Evolutionary conservation across 495 filamentous ascomycete genomes (phyloP).

Genomic region (Aspergillus ostianus): DNA sequence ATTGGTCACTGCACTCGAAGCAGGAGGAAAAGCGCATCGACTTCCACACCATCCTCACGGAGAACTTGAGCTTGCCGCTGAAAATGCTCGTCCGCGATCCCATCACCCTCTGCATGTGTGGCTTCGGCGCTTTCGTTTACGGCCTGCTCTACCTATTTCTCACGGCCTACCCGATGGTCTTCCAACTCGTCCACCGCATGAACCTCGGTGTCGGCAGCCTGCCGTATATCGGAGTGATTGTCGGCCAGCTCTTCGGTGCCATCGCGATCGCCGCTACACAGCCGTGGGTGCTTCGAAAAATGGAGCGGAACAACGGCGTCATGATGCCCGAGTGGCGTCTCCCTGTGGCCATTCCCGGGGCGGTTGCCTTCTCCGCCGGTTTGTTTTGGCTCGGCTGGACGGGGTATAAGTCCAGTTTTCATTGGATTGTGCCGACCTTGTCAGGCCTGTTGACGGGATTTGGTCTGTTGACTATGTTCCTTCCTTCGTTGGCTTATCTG

Average conservation of each 20-base stretch:
- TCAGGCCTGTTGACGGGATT: slow-evolving; percentile 49
- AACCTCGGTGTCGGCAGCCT: slow-evolving; percentile 49
- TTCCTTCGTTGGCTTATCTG: slow-evolving; percentile 50
- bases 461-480: slow-evolving; percentile 39
- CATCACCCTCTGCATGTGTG: slow-evolving; percentile 66
- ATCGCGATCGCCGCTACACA: slow-evolving; percentile 30
- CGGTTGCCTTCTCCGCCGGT: slow-evolving; percentile 45
- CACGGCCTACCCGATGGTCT: slow-evolving; percentile 55
- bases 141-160: slow-evolving; percentile 61
- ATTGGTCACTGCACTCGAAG: slow-evolving; percentile 35
- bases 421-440: slow-evolving; percentile 56
- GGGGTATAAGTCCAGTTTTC: slow-evolving; percentile 42
- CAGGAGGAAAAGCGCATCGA: slow-evolving; percentile 38
- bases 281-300: slow-evolving; percentile 6
- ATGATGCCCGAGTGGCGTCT: slow-evolving; percentile 57
- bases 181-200: slow-evolving; percentile 47
- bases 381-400: slow-evolving; percentile 61
- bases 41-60: slow-evolving; percentile 29
- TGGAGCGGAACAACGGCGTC: slow-evolving; percentile 40
- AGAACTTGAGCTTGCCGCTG: slow-evolving; percentile 37
- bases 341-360: slow-evolving; percentile 47
- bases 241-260: slow-evolving; percentile 49
- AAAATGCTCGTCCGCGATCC: slow-evolving; percentile 71
- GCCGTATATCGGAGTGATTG: slow-evolving; percentile 55
- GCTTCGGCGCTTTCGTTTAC: slow-evolving; percentile 57